These are phyloP conservation scores for Tephrocybe rancida DNA, from an alignment of 768 basidiomycete genomes.

Conservation along the genomic window DNA sequence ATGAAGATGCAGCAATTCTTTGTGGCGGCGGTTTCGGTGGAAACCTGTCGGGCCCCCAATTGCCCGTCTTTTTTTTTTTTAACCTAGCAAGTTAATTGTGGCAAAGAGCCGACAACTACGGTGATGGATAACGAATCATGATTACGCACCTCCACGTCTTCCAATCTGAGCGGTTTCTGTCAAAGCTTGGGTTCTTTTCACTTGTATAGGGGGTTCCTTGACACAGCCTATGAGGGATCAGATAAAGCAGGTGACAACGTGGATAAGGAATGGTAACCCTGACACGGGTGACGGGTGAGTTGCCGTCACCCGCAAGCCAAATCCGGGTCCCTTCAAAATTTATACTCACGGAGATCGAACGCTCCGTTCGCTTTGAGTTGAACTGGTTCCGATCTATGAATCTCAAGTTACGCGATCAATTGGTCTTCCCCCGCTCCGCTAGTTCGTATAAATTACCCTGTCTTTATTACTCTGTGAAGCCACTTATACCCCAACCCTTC, in stretches of 20 bases:
- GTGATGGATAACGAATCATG: conserved; percentile 20
- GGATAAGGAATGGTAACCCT: conserved; percentile 25
- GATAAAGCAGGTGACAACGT: conserved; percentile 21
- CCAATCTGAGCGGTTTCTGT: conserved; percentile 44
- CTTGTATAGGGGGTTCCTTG: conserved; percentile 19
- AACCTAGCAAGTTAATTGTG: neutral
- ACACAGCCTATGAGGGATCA: conserved; percentile 15
- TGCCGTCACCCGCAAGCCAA: conserved; percentile 24
- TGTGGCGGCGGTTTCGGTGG: too few species aligned
- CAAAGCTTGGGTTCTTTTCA: conserved; percentile 23
- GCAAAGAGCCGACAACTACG: conserved; percentile 30
- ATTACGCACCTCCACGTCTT: conserved; percentile 20
- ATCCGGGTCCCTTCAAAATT: conserved; percentile 20
- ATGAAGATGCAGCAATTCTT: too few species aligned
- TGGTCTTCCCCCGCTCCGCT: conserved; percentile 25
- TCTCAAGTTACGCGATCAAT: conserved; percentile 27
- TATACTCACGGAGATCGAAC: conserved; percentile 20
- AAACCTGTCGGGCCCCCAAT: too few species aligned
- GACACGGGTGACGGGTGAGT: conserved; percentile 18
- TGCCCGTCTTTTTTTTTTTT: neutral
- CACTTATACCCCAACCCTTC: conserved; percentile 16
- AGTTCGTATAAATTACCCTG: conserved; percentile 28
- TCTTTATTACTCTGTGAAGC: conserved; percentile 10
- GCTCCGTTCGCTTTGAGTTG: conserved; percentile 24
- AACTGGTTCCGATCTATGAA: conserved; percentile 34